These are phyloP conservation scores for Arachnomyces sp. DNA, from an alignment of 2,329 filamentous ascomycete genomes.

Conservation along the genomic window DNA sequence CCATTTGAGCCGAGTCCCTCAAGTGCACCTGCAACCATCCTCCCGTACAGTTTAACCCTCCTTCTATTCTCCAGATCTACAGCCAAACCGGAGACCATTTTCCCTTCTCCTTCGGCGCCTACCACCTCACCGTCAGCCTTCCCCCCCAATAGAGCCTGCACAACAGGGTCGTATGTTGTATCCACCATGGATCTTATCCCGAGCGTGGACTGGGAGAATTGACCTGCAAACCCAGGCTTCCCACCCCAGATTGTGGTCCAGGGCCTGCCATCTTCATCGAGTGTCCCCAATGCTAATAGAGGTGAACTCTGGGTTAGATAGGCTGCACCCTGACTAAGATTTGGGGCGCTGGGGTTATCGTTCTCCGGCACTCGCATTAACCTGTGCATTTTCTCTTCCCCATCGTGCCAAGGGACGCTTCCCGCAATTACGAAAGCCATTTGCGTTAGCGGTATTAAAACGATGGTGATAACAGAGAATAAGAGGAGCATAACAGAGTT, in stretches of 20 bases:
- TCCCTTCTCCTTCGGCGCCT: constrained; percentile 26
- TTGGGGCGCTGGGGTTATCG: constrained; percentile 59
- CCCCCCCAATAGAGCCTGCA: constrained; percentile 50
- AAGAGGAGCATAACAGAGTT: constrained; percentile 12
- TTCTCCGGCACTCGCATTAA: constrained; percentile 50
- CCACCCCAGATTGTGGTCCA: constrained; percentile 80
- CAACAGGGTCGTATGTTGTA: constrained; percentile 58
- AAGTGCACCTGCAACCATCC: constrained; percentile 53
- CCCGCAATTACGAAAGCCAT: constrained; percentile 19
- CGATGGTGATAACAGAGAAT: too few species aligned
- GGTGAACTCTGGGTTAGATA: constrained; percentile 54
- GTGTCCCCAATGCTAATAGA: constrained; percentile 63
- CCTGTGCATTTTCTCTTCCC: constrained; percentile 58
- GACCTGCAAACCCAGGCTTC: constrained; percentile 56
- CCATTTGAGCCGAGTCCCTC: constrained; percentile 17
- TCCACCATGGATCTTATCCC: constrained; percentile 57
- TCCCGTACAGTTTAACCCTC: constrained; percentile 65
- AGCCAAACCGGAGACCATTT: constrained; percentile 54
- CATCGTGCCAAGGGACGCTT: constrained; percentile 48
- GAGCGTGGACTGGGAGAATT: constrained; percentile 55
- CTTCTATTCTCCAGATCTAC: constrained; percentile 60
- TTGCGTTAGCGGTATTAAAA: neutral
- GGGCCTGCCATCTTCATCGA: constrained; percentile 56
- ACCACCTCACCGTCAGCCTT: constrained; percentile 38
- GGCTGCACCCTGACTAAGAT: constrained; percentile 54